A percentile compares a stretch with the other conserved stretches of the same genome.
Conservation (phyloP, 768 basidiomycete genomes). For the Leccinum subgranulosum region DNA sequence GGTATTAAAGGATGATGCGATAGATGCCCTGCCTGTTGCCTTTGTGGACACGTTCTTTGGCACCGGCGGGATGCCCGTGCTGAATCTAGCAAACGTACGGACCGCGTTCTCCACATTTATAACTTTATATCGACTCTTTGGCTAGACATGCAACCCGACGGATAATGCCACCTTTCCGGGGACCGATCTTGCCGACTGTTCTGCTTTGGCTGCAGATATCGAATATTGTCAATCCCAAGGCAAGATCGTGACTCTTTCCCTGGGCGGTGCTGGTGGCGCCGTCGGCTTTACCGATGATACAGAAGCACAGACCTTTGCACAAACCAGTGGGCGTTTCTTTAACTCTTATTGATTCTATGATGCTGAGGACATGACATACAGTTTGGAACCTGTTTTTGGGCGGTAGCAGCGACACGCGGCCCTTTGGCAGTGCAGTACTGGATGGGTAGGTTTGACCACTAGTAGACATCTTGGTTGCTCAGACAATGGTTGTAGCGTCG, state of each 20-base stretch:
- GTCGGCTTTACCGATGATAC: conserved; percentile 38
- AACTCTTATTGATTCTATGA: conserved; percentile 4
- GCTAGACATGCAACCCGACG: conserved; percentile 41
- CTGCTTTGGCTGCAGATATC: conserved; percentile 40
- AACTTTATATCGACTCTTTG: neutral
- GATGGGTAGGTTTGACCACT: conserved; percentile 37
- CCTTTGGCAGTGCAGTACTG: conserved; percentile 44
- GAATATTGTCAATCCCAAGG: conserved; percentile 43
- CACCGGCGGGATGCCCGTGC: conserved; percentile 55
- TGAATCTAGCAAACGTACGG: conserved; percentile 67
- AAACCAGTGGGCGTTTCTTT: conserved; percentile 14
- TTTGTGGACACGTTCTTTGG: conserved; percentile 67
- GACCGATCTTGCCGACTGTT: conserved; percentile 39
- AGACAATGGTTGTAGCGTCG: conserved; percentile 40
- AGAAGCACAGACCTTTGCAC: conserved; percentile 35
- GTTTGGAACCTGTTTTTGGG: conserved; percentile 49
- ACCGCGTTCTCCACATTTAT: neutral
- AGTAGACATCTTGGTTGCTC: neutral
- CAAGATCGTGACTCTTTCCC: conserved; percentile 45
- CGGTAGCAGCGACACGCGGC: conserved; percentile 40
- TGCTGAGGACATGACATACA: conserved; percentile 4
- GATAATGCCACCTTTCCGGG: conserved; percentile 41
- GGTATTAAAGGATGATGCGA: conserved; percentile 51
- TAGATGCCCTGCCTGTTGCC: conserved; percentile 69
- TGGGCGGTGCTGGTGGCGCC: conserved; percentile 43